Evolutionary conservation across 2,329 filamentous ascomycete species (phyloP), one percentile per base, ranked within the genome.

Genomic region (Sphaerulina vaccinii): DNA sequence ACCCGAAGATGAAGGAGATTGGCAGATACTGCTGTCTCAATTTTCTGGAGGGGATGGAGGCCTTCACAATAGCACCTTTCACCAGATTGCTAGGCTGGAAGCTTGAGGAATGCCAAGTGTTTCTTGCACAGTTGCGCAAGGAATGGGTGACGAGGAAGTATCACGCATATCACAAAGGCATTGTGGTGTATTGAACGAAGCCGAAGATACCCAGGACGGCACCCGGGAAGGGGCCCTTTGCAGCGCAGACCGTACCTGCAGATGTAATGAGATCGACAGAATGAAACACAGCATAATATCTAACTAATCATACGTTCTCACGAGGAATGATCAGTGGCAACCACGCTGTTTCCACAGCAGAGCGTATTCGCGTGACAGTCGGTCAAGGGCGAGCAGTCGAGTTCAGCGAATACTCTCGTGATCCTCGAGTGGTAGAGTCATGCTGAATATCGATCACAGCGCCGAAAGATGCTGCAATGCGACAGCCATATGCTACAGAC

Each of bases 71-170:
- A 29, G 70, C 70, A 29, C 67, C 68, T 36, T 75, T 77, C 57
- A 68, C 70, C n/a, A 67, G 68, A 43, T 70, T 69, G 0, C 60
- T 76, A 5, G 68, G 67, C 2, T 77, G 74, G 74, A 71, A 68
- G 5, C 66, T 68, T 16, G 69, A 72, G 7, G 47, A 50, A 19
- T 36, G 38, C 3, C 47, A 50, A 16, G 22, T 50, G 7, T 37
- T 50, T 18, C 22, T 50, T 27, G 47, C 47, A 5, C 19, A 41
- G 16, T 23, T 50, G 38, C 47, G 47, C n/a, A 50, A 50, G 7
- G 47, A 50, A 7, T 42, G 38, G 38, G 19, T 36, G 19, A 57
- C 52, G 47, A 38, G 57, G 18, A 60, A 56, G 27, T 49, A 54
- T 13, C 57, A 62, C 29, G 55, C 55, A 39, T 62, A 57, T 45